Evolutionary conservation across 257 asterid genomes (phyloP).

Genomic region (Salvia rosmarinus): DNA sequence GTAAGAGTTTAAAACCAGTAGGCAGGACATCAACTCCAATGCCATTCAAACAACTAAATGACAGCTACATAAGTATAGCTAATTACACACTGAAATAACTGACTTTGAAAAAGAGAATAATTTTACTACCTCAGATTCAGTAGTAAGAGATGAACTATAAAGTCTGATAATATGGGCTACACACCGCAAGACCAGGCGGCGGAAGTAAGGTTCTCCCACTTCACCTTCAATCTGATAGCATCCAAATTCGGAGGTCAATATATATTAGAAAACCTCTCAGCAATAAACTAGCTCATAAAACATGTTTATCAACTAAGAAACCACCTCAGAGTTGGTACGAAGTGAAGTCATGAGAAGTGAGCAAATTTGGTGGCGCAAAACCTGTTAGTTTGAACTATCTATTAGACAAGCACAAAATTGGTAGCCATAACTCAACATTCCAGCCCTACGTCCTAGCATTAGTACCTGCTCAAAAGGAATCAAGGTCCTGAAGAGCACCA

Average conservation of each 20-base stretch:
- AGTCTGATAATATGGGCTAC: conserved; percentile 96
- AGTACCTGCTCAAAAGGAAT: conserved; percentile 89
- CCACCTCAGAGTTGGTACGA: conserved; percentile 95
- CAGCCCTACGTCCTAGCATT: conserved; percentile 26
- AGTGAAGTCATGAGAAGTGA: conserved; percentile 99
- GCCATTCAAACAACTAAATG: neutral
- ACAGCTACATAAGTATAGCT: neutral
- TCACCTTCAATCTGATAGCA: conserved; percentile 85
- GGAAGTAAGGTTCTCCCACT: conserved; percentile 95
- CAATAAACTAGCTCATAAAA: conserved; percentile 19
- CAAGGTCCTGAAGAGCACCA: conserved; percentile 87
- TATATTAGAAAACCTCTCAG: conserved; percentile 20
- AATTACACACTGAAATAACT: neutral
- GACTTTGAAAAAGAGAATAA: conserved; percentile 14
- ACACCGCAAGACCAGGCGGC: conserved; percentile 90
- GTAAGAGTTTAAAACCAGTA: neutral
- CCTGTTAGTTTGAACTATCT: conserved; percentile 54
- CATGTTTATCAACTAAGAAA: conserved; percentile 30
- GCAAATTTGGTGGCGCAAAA: conserved; percentile 83
- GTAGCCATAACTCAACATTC: conserved; percentile 27
- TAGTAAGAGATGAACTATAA: conserved; percentile 85
- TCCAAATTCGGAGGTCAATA: conserved; percentile 12
- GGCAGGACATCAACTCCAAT: neutral
- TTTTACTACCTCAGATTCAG: conserved; percentile 86
- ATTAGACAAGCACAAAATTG: conserved; percentile 42